Evolutionary conservation across 768 basidiomycete species (phyloP).

Genomic region (Mycena olivaceomarginata): DNA sequence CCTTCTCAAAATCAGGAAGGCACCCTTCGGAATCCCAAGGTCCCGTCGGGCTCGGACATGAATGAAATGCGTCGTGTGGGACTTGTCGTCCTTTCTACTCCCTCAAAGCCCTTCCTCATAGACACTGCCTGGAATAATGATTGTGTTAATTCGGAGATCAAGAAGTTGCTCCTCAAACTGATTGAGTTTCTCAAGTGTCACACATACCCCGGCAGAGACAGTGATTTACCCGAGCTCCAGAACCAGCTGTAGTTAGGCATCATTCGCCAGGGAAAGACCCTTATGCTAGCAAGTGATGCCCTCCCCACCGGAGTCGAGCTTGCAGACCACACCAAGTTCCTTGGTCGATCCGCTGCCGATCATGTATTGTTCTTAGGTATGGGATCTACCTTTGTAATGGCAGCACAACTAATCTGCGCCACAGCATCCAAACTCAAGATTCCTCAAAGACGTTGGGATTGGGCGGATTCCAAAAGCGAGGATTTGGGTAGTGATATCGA

Average conservation of each 20-base stretch:
- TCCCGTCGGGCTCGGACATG: not conserved
- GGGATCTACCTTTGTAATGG: too few relatives aligned
- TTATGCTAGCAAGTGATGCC: too few relatives aligned
- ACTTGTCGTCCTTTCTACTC: not conserved
- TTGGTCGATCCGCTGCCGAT: too few relatives aligned
- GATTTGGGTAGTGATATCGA: constrained; percentile 27
- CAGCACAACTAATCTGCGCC: too few relatives aligned
- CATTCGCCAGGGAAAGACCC: too few relatives aligned
- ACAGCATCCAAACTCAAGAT: not conserved
- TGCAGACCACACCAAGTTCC: too few relatives aligned
- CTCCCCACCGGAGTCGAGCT: too few relatives aligned
- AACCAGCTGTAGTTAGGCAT: too few relatives aligned
- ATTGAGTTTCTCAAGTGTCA: not conserved
- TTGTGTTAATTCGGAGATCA: not conserved
- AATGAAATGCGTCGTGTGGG: not conserved
- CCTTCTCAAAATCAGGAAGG: not conserved
- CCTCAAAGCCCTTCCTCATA: not conserved
- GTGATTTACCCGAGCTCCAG: too few relatives aligned
- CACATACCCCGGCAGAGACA: too few relatives aligned
- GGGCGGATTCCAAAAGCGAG: constrained; percentile 5
- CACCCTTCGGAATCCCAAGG: not conserved
- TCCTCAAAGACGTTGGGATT: constrained; percentile 8
- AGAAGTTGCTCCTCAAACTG: not conserved
- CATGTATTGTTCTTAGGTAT: too few relatives aligned
- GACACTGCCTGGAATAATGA: constrained; percentile 10